phyloP scores from a whole-genome alignment of 2,329 filamentous ascomycete species.

The Arthrobotrys musiformis region DNA sequence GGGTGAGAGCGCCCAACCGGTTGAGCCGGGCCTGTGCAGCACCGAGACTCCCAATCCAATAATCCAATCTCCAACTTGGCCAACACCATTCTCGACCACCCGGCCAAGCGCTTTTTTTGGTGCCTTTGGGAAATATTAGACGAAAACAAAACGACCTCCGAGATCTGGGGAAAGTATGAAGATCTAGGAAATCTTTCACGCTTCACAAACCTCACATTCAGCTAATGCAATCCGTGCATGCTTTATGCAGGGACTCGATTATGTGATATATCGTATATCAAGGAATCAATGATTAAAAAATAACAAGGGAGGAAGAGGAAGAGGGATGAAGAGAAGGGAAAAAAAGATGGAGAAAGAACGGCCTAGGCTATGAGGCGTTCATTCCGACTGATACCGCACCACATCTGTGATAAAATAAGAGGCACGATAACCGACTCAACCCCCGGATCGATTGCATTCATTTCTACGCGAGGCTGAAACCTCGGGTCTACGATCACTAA shows the following conservation, averaged over 20 bases:
- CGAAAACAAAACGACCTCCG: conserved; percentile 25
- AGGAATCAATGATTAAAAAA: neutral
- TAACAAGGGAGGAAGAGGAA: neutral
- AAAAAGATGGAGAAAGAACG: neutral
- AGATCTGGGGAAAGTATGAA: conserved; percentile 51
- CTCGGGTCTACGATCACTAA: neutral
- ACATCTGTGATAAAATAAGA: conserved; percentile 18
- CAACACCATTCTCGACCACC: conserved; percentile 34
- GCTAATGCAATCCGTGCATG: conserved; percentile 13
- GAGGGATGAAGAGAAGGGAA: neutral
- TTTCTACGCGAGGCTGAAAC: conserved; percentile 44
- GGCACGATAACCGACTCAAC: conserved; percentile 47
- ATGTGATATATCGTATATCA: conserved; percentile 41
- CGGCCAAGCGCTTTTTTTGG: conserved; percentile 2
- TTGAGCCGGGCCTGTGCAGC: conserved; percentile 35
- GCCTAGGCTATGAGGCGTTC: neutral
- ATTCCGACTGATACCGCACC: conserved; percentile 29
- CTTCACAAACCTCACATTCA: conserved; percentile 2
- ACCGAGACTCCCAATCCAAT: no score
- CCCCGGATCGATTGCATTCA: conserved; percentile 14
- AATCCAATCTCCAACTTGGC: conserved; percentile 42
- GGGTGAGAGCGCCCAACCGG: conserved; percentile 6
- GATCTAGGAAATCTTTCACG: conserved; percentile 29
- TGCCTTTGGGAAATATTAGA: conserved; percentile 48
- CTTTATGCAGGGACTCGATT: conserved; percentile 54